Evolutionary conservation across 108 stramenopile species (phyloP), one percentile per base, ranked within the genome.

Genomic region (Skeletonema tropicum): DNA sequence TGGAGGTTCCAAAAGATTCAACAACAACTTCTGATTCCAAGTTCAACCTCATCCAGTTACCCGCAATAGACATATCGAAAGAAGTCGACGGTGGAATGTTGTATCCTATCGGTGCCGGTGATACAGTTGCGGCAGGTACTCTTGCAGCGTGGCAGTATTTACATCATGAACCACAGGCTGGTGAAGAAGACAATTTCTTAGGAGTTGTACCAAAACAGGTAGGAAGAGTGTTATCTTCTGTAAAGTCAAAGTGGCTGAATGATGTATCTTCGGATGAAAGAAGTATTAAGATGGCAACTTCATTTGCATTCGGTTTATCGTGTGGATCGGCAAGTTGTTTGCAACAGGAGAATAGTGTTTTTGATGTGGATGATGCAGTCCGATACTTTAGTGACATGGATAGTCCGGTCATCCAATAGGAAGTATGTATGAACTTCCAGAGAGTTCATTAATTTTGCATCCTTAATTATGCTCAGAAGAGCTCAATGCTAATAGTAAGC

Each of bases 101-200:
- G 31, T 95, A 84, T 70, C 94, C 94, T 0, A 93, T 95, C 74
- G 94, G 94, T 3, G 94, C 94, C 6, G 94, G 94, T 3, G 94
- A 95, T 71, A 88, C 91, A 3, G 92, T 93, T 13, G 89, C 94
- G 8, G 94, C 88, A 21, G 94, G 92, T 41, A 93, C 91, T 2
- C 60, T 92, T 39, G 91, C 92, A 6, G 90, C 92, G 0, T 93
- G 91, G 94, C 74, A 88, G 36, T 73, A 71, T 68, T 66, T 92
- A 26, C 69, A 75, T 41, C 73, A 61, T 48, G 33, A 23, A 7
- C 64, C 36, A 14, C 15, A 80, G n/a, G 13, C 57, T 21, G 25
- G 52, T 52, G 66, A 30, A 29, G 31, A 42, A 35, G 14, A 57
- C 2, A 45, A 25, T 13, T 42, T 61, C 35, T 67, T 62, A 64